These are phyloP conservation scores for Aspergillus mulundensis DNA, from an alignment of 495 filamentous ascomycete genomes.

Conservation along the genomic window DNA sequence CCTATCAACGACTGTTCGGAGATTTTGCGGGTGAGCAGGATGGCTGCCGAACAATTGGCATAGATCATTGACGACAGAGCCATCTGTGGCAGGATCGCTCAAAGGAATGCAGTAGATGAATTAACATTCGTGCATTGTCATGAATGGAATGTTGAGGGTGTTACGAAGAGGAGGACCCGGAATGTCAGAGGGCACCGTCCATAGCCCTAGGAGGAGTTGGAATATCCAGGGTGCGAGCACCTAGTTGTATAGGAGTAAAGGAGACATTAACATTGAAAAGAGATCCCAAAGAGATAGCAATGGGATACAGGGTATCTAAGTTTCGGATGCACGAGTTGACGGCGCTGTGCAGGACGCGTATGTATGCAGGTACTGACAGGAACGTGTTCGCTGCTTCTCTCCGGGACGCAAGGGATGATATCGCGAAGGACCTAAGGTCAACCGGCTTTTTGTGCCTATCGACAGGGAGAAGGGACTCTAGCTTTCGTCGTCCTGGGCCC, in stretches of 20 bases:
- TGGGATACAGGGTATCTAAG: conserved; percentile 17
- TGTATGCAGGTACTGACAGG: conserved; percentile 35
- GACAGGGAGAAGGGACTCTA: conserved; percentile 32
- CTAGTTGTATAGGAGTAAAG: conserved; percentile 20
- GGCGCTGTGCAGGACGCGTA: conserved; percentile 27
- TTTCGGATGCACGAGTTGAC: conserved; percentile 27
- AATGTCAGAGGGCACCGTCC: conserved; percentile 35
- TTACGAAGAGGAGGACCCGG: conserved; percentile 23
- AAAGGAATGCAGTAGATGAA: conserved; percentile 36
- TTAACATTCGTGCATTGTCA: conserved; percentile 22
- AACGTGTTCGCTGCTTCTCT: conserved; percentile 33
- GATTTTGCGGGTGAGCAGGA: conserved; percentile 35
- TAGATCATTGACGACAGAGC: conserved; percentile 26
- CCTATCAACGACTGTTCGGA: conserved; percentile 40
- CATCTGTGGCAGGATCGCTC: conserved; percentile 21
- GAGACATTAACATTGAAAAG: conserved; percentile 21
- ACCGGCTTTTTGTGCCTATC: conserved; percentile 22
- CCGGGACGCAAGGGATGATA: conserved; percentile 38
- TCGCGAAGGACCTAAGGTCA: conserved; percentile 8
- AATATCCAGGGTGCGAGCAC: conserved; percentile 19
- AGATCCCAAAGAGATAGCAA: conserved; percentile 13
- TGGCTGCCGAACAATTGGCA: conserved; percentile 19
- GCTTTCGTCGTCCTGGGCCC: conserved; percentile 62
- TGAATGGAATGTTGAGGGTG: conserved; percentile 17
- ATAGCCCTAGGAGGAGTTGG: conserved; percentile 16